Evolutionary conservation across 192 early-diverging fungal genomes (phyloP).

Genomic region (Coemansia biformis): DNA sequence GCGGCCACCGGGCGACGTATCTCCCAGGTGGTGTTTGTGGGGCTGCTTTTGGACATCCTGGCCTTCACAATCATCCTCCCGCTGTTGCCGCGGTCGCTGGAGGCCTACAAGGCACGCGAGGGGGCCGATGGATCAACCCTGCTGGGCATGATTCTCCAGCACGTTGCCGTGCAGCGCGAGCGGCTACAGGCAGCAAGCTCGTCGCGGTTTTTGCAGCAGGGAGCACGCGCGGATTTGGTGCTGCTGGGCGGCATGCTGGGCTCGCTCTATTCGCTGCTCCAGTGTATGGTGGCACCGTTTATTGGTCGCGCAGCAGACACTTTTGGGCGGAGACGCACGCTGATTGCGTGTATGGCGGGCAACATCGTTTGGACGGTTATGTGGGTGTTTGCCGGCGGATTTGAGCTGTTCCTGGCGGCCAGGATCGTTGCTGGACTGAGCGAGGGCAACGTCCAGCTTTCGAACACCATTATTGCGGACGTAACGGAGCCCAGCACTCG

Average conservation of each 20-base stretch:
- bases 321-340: conserved; percentile 71
- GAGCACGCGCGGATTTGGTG: conserved; percentile 57
- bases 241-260: conserved; percentile 89
- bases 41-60: conserved; percentile 89
- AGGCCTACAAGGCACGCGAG: conserved; percentile 69
- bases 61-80: conserved; percentile 98
- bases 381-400: conserved; percentile 86
- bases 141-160: conserved; percentile 29
- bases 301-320: conserved; percentile 79
- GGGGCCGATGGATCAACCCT: conserved; percentile 35
- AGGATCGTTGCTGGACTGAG: conserved; percentile 88
- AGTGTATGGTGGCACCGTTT: conserved; percentile 77
- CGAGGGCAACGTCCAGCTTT: conserved; percentile 97
- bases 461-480: conserved; percentile 92
- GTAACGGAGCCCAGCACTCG: conserved; percentile 73
- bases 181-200: conserved; percentile 12
- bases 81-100: conserved; percentile 82
- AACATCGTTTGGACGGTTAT: conserved; percentile 82
- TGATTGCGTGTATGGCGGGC: conserved; percentile 88
- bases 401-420: conserved; percentile 77
- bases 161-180: conserved; percentile 14
- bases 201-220: conserved; percentile 38
- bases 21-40: conserved; percentile 63
- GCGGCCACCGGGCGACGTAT: conserved; percentile 17
- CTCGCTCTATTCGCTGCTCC: conserved; percentile 89